A percentile compares a stretch with the other conserved stretches of the same genome.
phyloP scores from a whole-genome alignment of 2,329 filamentous ascomycete species.

The Scleromitrula shiraiana region DNA sequence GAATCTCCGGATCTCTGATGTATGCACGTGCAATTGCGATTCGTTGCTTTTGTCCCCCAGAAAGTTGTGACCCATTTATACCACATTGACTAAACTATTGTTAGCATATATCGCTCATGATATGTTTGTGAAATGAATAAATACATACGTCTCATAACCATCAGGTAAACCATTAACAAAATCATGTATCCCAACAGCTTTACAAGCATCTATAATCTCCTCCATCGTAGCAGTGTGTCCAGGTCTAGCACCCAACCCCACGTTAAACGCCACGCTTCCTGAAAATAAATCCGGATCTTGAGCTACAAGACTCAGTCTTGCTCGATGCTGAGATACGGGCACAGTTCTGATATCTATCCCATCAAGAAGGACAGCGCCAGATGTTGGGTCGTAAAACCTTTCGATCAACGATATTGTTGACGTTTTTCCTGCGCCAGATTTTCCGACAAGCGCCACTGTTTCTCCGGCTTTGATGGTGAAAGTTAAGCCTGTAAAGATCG shows the following conservation, averaged over 20 bases:
- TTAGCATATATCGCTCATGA: neutral
- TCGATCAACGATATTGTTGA: slow-evolving; percentile 52
- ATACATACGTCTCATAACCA: slow-evolving; percentile 65
- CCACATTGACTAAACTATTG: slow-evolving; percentile 41
- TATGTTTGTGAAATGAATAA: neutral
- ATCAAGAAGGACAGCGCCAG: slow-evolving; percentile 27
- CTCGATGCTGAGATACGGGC: slow-evolving; percentile 39
- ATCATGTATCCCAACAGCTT: slow-evolving; percentile 62
- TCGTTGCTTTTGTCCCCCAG: slow-evolving; percentile 72
- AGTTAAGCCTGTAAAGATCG: slow-evolving; percentile 49
- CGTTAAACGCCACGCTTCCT: slow-evolving; percentile 48
- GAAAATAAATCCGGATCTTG: slow-evolving; percentile 51
- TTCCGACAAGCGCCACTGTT: slow-evolving; percentile 57
- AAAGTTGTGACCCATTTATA: slow-evolving; percentile 66
- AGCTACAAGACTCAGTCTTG: slow-evolving; percentile 46
- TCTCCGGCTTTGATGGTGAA: slow-evolving; percentile 50
- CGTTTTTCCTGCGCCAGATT: slow-evolving; percentile 60
- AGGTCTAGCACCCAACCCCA: slow-evolving; percentile 46
- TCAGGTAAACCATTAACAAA: slow-evolving; percentile 54
- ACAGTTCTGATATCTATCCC: slow-evolving; percentile 37
- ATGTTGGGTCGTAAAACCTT: slow-evolving; percentile 40
- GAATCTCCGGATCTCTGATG: slow-evolving; percentile 60
- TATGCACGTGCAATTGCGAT: slow-evolving; percentile 72
- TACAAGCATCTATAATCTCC: slow-evolving; percentile 59
- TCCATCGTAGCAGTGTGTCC: slow-evolving; percentile 45